These are phyloP conservation scores for Mimosa bimucronata DNA, from an alignment of 306 rosid genomes.

Conservation along the genomic window DNA sequence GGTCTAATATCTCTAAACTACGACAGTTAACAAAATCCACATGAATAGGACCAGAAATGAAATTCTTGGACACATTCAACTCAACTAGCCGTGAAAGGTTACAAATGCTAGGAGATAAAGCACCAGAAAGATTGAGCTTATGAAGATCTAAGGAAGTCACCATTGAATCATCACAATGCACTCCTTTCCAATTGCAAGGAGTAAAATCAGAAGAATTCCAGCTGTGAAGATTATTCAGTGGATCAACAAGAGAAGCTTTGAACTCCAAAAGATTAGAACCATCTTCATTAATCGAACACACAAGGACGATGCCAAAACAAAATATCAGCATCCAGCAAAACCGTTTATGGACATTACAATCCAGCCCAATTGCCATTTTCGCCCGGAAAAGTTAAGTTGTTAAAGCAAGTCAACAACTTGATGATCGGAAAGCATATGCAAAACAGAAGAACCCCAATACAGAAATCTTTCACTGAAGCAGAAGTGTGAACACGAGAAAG, in stretches of 20 bases:
- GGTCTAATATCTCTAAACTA: slow-evolving; percentile 66
- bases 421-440: background rate
- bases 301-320: slow-evolving; percentile 38
- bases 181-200: slow-evolving; percentile 85
- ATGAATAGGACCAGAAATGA: slow-evolving; percentile 65
- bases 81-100: slow-evolving; percentile 55
- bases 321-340: slow-evolving; percentile 41
- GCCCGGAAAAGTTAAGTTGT: slow-evolving; percentile 15
- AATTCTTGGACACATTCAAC: slow-evolving; percentile 65
- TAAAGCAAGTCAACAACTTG: slow-evolving; percentile 24
- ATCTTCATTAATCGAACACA: slow-evolving; percentile 56
- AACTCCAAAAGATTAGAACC: slow-evolving; percentile 61
- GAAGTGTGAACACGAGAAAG: slow-evolving; percentile 33
- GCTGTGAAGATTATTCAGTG: slow-evolving; percentile 51
- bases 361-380: slow-evolving; percentile 46
- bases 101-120: slow-evolving; percentile 60
- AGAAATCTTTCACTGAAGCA: slow-evolving; percentile 22
- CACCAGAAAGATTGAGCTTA: slow-evolving; percentile 62
- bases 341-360: slow-evolving; percentile 32
- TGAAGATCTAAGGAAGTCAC: slow-evolving; percentile 64
- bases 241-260: slow-evolving; percentile 48
- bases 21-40: slow-evolving; percentile 51
- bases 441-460: slow-evolving; percentile 1
- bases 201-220: slow-evolving; percentile 60
- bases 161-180: slow-evolving; percentile 51